These are phyloP conservation scores for Stellera chamaejasme DNA, from an alignment of 345 rosid species.

Conservation along the genomic window DNA sequence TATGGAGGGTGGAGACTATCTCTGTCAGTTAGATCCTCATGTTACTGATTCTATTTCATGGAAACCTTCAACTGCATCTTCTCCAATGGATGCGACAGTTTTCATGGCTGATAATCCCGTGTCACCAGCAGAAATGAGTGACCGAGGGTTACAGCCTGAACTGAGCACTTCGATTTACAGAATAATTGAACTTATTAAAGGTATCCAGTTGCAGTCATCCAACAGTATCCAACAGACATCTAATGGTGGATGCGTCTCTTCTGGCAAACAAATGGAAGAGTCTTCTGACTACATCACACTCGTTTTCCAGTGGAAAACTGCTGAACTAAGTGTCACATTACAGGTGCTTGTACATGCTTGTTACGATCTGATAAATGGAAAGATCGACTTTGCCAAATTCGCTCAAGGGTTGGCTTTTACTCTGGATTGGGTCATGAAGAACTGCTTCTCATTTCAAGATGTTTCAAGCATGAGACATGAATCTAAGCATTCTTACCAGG, in stretches of 20 bases:
- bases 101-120: constrained; percentile 12
- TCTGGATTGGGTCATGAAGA: constrained; percentile 80
- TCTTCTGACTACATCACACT: constrained; percentile 63
- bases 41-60: constrained; percentile 14
- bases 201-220: constrained; percentile 31
- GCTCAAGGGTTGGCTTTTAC: constrained; percentile 45
- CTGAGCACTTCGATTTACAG: constrained; percentile 45
- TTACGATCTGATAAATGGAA: constrained; percentile 49
- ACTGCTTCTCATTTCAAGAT: constrained; percentile 89
- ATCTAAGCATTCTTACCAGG: constrained; percentile 57
- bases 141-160: constrained; percentile 25
- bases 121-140: constrained; percentile 16
- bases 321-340: constrained; percentile 47
- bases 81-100: constrained; percentile 14
- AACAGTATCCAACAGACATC: constrained; percentile 18
- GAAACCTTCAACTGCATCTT: constrained; percentile 21
- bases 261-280: constrained; percentile 36
- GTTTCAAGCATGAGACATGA: constrained; percentile 84
- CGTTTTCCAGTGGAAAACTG: constrained; percentile 83
- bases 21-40: constrained; percentile 7
- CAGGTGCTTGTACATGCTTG: constrained; percentile 60
- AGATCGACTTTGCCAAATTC: constrained; percentile 51
- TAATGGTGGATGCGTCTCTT: constrained; percentile 30
- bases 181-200: constrained; percentile 64
- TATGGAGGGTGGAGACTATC: constrained; percentile 16